Percentiles rank a stretch among this genome's conserved stretches.
phyloP scores from a whole-genome alignment of 352 stramenopile genomes.

The Globisporangium paroecandrum region DNA sequence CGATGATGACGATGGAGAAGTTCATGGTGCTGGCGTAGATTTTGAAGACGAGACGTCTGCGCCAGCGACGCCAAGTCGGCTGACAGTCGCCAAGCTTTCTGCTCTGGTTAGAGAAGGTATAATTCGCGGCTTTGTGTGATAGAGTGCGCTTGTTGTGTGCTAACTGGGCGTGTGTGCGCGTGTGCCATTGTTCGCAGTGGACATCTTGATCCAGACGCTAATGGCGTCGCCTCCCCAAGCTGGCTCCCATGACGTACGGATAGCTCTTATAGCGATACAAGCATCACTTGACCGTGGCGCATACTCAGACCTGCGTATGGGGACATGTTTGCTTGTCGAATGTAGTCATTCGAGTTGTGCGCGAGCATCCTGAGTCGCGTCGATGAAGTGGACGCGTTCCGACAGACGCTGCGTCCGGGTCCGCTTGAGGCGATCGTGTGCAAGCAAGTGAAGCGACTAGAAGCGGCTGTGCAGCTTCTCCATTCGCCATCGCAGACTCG shows the following conservation, averaged over 20 bases:
- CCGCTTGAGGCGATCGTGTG: slow-evolving; percentile 45
- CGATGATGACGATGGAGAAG: background rate
- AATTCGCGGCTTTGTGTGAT: background rate
- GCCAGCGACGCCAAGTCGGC: background rate
- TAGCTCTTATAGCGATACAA: background rate
- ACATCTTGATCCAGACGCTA: slow-evolving; percentile 14
- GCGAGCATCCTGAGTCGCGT: slow-evolving; percentile 34
- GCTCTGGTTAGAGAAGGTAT: slow-evolving; percentile 23
- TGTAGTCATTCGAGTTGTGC: slow-evolving; percentile 34
- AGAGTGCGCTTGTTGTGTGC: background rate
- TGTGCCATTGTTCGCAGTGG: slow-evolving; percentile 7
- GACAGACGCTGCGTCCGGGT: slow-evolving; percentile 33
- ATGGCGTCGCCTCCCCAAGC: slow-evolving; percentile 9
- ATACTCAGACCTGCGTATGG: background rate
- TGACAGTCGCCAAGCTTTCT: slow-evolving; percentile 16
- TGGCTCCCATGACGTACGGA: slow-evolving; percentile 7
- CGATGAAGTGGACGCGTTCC: slow-evolving; percentile 44
- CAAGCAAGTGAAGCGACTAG: slow-evolving; percentile 42
- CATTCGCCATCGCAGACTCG: slow-evolving; percentile 8
- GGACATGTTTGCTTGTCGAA: background rate
- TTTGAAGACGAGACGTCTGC: background rate
- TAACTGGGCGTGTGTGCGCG: background rate
- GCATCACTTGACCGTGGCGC: too few species aligned
- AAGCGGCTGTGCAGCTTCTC: slow-evolving; percentile 30
- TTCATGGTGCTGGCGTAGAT: background rate